A percentile compares a stretch with the other conserved stretches of the same genome.
These are phyloP conservation scores for Neurospora sp. DNA, from an alignment of 495 filamentous ascomycete genomes.

Conservation along the genomic window DNA sequence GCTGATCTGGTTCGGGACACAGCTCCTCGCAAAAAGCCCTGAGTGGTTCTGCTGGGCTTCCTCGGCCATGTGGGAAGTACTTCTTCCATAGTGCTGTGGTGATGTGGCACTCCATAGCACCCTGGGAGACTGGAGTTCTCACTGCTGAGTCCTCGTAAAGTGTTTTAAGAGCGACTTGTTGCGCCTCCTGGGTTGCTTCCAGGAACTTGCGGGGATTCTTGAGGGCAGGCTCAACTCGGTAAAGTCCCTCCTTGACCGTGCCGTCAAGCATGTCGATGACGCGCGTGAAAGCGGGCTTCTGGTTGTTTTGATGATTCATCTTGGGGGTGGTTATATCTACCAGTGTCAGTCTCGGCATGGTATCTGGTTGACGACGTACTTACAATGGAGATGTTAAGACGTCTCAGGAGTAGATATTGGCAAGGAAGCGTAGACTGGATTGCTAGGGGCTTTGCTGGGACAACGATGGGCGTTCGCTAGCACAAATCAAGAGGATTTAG, in stretches of 20 bases:
- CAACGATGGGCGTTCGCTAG: neutral
- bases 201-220: neutral
- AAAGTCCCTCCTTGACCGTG: neutral
- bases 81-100: neutral
- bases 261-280: neutral
- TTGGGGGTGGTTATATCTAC: neutral
- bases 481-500: neutral
- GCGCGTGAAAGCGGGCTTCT: neutral
- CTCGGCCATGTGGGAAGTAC: neutral
- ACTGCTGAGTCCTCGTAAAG: neutral
- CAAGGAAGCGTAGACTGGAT: neutral
- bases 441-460: neutral
- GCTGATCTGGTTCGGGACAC: neutral
- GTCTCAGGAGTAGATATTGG: neutral
- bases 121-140: neutral
- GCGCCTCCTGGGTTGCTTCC: neutral
- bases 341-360: neutral
- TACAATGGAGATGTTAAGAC: neutral
- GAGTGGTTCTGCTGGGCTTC: neutral
- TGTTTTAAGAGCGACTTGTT: neutral
- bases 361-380: neutral
- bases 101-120: neutral
- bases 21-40: neutral
- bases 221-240: neutral
- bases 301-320: neutral